Conservation (phyloP, 805 yeast genomes). For the Hanseniaspora jakobsenii region DNA sequence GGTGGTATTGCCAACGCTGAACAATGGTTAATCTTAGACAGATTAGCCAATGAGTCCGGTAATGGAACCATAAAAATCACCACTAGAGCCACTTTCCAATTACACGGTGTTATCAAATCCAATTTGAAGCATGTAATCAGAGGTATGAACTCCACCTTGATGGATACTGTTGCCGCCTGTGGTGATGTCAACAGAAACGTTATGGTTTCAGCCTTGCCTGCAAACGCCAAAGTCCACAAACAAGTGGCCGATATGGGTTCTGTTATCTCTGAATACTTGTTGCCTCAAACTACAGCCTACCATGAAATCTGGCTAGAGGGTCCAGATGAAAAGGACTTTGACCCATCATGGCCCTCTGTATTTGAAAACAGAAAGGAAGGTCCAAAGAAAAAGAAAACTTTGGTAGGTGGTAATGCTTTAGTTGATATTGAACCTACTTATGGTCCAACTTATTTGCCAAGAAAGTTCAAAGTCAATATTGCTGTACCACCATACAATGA, state of each 20-base stretch:
- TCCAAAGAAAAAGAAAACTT: constrained; percentile 66
- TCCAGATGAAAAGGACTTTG: constrained; percentile 54
- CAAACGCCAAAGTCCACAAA: constrained; percentile 65
- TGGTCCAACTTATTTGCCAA: constrained; percentile 77
- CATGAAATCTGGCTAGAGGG: constrained; percentile 96
- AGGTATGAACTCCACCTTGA: constrained; percentile 77
- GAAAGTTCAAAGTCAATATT: constrained; percentile 89
- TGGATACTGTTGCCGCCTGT: constrained; percentile 96
- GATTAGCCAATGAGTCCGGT: constrained; percentile 68
- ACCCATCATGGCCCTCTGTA: constrained; percentile 47
- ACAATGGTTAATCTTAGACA: constrained; percentile 81
- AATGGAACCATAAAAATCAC: constrained; percentile 90
- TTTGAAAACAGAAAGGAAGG: constrained; percentile 62
- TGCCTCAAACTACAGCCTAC: constrained; percentile 89
- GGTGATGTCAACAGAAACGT: constrained; percentile 98
- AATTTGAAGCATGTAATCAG: constrained; percentile 80
- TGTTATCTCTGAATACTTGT: constrained; percentile 62
- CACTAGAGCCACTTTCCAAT: constrained; percentile 92
- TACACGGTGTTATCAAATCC: constrained; percentile 87
- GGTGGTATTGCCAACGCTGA: constrained; percentile 81
- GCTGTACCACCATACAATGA: constrained; percentile 94
- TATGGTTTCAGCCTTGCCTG: constrained; percentile 79
- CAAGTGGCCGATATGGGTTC: constrained; percentile 57
- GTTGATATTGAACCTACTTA: constrained; percentile 79
- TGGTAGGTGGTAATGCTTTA: constrained; percentile 77